Conservation (phyloP, 164 flowering plant species). For the Chloranthus sessilifolius region DNA sequence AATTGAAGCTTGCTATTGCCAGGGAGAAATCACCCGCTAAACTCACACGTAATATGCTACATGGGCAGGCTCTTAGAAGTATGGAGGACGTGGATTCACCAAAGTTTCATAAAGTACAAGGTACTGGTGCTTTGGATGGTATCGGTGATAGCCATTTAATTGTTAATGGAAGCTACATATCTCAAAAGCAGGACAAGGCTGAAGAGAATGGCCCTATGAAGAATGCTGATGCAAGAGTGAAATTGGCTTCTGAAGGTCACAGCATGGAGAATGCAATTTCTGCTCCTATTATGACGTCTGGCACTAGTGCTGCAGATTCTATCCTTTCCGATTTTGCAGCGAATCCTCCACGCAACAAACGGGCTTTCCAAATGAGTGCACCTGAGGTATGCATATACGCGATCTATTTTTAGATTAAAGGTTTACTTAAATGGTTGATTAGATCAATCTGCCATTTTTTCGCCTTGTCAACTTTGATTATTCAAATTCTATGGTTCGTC, state of each 20-base stretch:
- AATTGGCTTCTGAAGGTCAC: slow-evolving; percentile 15
- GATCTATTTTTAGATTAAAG: too few relatives aligned
- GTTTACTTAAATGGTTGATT: too few relatives aligned
- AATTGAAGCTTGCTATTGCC: slow-evolving; percentile 31
- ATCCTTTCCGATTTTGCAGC: slow-evolving; percentile 8
- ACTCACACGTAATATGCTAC: slow-evolving; percentile 52
- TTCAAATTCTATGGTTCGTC: too few relatives aligned
- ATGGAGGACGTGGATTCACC: slow-evolving; percentile 54
- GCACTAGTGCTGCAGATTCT: slow-evolving; percentile 18
- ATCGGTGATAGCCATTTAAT: slow-evolving; percentile 2
- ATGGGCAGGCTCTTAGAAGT: slow-evolving; percentile 68
- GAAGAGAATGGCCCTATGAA: slow-evolving; percentile 37
- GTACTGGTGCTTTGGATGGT: slow-evolving; percentile 19
- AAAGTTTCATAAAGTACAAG: slow-evolving; percentile 31
- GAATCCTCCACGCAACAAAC: slow-evolving; percentile 32
- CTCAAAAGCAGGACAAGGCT: slow-evolving; percentile 23
- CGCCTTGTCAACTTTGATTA: too few relatives aligned
- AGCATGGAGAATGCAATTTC: slow-evolving; percentile 12
- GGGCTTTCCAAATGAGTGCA: slow-evolving; percentile 82
- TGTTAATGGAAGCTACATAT: slow-evolving; percentile 14
- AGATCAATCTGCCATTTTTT: too few relatives aligned
- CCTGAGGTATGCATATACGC: slow-evolving; percentile 77
- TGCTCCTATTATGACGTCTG: slow-evolving; percentile 9
- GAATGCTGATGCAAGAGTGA: slow-evolving; percentile 5
- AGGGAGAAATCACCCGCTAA: slow-evolving; percentile 44